Evolutionary conservation across 768 basidiomycete species (phyloP), one percentile per base, ranked within the genome.

Genomic region (Cystofilobasidium bisporidii): DNA sequence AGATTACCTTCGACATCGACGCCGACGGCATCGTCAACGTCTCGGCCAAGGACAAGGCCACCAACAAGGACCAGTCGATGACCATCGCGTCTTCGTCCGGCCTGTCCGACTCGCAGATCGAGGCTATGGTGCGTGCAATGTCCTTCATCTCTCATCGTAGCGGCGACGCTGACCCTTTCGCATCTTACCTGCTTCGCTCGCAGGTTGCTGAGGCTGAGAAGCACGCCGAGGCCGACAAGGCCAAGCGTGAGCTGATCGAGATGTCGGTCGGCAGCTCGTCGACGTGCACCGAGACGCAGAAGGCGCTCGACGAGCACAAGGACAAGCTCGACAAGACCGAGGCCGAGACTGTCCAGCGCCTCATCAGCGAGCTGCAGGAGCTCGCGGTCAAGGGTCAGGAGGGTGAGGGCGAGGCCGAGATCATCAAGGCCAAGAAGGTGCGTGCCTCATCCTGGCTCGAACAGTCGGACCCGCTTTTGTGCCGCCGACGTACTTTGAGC

Each of bases 1-100:
- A 88, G 75, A 89, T 90, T 77, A 87, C 87, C 68, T 89, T 99
- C 76, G 96, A 98, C 79, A 99, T 99, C 69, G 94, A 97, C 76
- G 93, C 91, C 72, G 87, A 91, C 73, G 92, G 92, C 81, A 96
- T 99, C 72, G 94, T 99, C 74, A 91, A 98, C 77, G 96, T 98
- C 69, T 86, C 85, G 15, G 96, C 96, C 60, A 91, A 94, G 85
- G 81, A 81, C 77, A 79, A 78, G 76, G 79, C 77, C 32, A 80
- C 79, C 74, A 79, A 79, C 79, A 77, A 91, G 82, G 88, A 91
- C 74, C 89, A 91, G 75, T 91, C 89, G 0, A 91, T 91, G 89
- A 98, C 96, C 58, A 93, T 98, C 71, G 91, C 93, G 5, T 96
- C 93, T 5, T 96, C 91, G 15, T 98, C 94, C 3, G 94, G 96